A percentile compares a stretch with the other conserved stretches of the same genome.
Conservation (phyloP, 768 basidiomycete genomes). For the Podaxis carcinomalis region DNA sequence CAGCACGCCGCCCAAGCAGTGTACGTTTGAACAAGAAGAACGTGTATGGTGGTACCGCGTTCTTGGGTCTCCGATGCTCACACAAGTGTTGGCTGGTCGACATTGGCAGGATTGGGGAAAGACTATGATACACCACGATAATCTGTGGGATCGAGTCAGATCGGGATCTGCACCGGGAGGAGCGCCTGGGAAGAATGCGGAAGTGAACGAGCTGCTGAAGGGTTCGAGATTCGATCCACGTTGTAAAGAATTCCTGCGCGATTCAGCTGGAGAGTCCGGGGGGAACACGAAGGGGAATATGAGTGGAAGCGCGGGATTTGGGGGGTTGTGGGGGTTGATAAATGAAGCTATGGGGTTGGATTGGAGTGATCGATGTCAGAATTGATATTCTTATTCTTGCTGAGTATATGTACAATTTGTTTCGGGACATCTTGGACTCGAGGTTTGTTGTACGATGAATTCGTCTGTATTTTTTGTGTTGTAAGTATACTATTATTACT, state of each 20-base stretch:
- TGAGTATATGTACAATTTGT: not conserved
- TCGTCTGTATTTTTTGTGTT: no score
- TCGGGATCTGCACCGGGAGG: not conserved
- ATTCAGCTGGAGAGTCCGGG: not conserved
- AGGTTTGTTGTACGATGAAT: no score
- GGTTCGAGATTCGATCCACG: not conserved
- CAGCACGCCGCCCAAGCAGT: not conserved
- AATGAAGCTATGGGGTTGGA: not conserved
- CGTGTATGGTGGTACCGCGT: not conserved
- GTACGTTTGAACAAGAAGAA: not conserved
- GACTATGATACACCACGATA: not conserved
- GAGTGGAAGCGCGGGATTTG: not conserved
- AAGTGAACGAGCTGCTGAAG: not conserved
- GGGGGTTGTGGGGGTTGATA: not conserved
- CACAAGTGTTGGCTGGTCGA: not conserved
- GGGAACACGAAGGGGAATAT: not conserved
- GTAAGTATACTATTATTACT: no score
- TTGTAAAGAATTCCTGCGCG: not conserved
- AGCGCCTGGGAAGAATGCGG: not conserved
- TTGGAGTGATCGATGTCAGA: not conserved
- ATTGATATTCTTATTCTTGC: not conserved
- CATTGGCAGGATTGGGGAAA: not conserved
- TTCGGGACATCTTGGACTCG: no score
- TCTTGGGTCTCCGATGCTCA: not conserved
- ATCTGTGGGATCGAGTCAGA: not conserved